phyloP scores from a whole-genome alignment of 352 stramenopile genomes.

The Saprolegnia diclina region DNA sequence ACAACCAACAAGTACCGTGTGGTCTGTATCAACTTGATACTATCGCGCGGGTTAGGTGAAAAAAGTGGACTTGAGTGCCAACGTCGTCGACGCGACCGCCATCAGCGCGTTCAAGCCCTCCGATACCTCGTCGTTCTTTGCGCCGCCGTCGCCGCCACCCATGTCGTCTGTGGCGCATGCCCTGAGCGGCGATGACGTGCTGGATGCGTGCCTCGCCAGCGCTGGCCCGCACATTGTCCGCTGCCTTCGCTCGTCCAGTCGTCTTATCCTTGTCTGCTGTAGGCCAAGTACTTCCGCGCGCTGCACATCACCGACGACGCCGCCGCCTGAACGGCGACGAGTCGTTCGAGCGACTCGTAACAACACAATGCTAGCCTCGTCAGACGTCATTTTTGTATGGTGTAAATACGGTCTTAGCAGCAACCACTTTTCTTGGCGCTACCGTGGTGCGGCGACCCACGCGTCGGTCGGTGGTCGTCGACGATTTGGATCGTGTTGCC shows the following conservation, averaged over 20 bases:
- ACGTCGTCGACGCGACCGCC: constrained; percentile 47
- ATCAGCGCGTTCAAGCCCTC: not conserved
- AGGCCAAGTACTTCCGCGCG: constrained; percentile 23
- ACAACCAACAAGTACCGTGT: constrained; percentile 61
- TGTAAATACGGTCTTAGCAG: constrained; percentile 23
- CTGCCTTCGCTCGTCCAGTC: not conserved
- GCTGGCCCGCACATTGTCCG: constrained; percentile 56
- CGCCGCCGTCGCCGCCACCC: constrained; percentile 20
- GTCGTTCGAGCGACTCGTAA: too few relatives aligned
- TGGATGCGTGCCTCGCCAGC: constrained; percentile 53
- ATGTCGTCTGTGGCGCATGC: constrained; percentile 24
- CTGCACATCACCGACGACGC: not conserved
- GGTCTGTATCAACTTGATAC: not conserved
- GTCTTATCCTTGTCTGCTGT: too few relatives aligned
- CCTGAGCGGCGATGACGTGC: constrained; percentile 43
- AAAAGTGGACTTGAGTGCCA: constrained; percentile 72
- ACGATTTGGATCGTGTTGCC: constrained; percentile 59
- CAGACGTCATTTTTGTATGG: not conserved
- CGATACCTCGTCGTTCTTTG: constrained; percentile 18
- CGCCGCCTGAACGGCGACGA: too few relatives aligned
- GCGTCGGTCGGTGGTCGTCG: constrained; percentile 37
- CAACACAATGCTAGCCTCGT: too few relatives aligned
- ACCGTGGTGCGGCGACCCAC: constrained; percentile 21
- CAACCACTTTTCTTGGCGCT: constrained; percentile 18
- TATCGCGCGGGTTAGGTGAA: constrained; percentile 41